Base-by-base conservation (phyloP, 805 yeast species). In the Wickerhamomyces xylosicus region DNA sequence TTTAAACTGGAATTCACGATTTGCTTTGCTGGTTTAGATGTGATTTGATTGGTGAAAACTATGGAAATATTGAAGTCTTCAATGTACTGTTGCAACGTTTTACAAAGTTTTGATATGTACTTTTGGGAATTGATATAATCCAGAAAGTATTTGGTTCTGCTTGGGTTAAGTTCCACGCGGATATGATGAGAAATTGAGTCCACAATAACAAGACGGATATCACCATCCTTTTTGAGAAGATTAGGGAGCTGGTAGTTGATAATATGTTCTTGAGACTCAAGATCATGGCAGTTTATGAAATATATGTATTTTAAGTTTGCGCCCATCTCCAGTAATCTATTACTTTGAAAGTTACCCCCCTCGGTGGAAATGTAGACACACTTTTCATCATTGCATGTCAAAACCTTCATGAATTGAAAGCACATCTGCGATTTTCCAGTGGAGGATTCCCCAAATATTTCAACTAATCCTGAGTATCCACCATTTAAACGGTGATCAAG, bases 141-240 rank as follows among this genome's bases (percentile, higher is more conserved):
- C 25, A 66, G 20, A 15, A 35, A 43, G 25, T 45, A 38, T 37
- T 41, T 41, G 38, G 41, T 42, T 3, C 41, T 43, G 10, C 31
- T 40, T 22, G 36, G 61, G 33, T 59, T 66, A 19, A 76, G 52
- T 45, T 79, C 85, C 1, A 77, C 77, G 41, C 94, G 63, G 25
- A 87, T 56, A 56, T 83, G 95, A 51, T 85, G 95, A 0, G 90
- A 77, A 4, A 89, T 74, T 27, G 95, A 83, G 57, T 90, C 97
- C 9, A 89, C 65, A 2, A 86, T 68, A 0, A 90, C 64, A 21
- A 82, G 51, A 33, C 72, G 79, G 2, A 79, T 64, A 6, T 52
- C 47, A 1, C 59, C 57, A 11, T 54, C 45, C 25, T 61, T 46
- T 33, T 61, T 59, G 13, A 78, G 42, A 21, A 83, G 58, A 2